These are phyloP conservation scores for Rubroshorea leprosula DNA, from an alignment of 345 rosid genomes.

Conservation along the genomic window DNA sequence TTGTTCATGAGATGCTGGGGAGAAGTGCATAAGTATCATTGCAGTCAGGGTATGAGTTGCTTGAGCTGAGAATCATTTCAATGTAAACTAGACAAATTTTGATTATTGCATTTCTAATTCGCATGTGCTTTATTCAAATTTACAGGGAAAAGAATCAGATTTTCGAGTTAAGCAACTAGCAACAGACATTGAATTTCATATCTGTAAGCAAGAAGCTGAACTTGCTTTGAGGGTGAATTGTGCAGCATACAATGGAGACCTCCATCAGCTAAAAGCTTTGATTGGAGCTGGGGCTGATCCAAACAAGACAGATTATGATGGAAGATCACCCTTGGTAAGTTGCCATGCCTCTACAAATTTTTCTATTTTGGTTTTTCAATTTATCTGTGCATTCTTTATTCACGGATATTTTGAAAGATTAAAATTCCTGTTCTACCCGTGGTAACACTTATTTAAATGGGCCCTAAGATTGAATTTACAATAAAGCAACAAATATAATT, in stretches of 20 bases:
- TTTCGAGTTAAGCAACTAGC: conserved; percentile 69
- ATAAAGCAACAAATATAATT: no score
- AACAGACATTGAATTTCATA: conserved; percentile 77
- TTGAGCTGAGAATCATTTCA: conserved; percentile 2
- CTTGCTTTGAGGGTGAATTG: conserved; percentile 82
- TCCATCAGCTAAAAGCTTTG: conserved; percentile 66
- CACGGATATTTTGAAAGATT: no score
- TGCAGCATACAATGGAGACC: conserved; percentile 82
- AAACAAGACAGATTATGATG: conserved; percentile 84
- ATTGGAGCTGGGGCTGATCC: conserved; percentile 87
- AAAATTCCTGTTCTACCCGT: no score
- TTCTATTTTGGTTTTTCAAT: no score
- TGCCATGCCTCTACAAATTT: background rate
- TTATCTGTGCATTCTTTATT: no score
- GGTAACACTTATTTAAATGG: no score
- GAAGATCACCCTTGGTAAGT: conserved; percentile 85
- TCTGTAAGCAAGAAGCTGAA: conserved; percentile 93
- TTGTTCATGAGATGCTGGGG: conserved; percentile 1
- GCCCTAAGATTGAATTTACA: no score
- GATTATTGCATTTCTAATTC: background rate
- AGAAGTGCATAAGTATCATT: background rate
- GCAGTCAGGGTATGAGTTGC: background rate
- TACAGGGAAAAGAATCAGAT: conserved; percentile 67
- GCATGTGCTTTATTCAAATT: conserved; percentile 14
- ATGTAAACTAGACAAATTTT: background rate